phyloP scores from a whole-genome alignment of 129 eudicot genomes.

The Gnaphalium uliginosum region DNA sequence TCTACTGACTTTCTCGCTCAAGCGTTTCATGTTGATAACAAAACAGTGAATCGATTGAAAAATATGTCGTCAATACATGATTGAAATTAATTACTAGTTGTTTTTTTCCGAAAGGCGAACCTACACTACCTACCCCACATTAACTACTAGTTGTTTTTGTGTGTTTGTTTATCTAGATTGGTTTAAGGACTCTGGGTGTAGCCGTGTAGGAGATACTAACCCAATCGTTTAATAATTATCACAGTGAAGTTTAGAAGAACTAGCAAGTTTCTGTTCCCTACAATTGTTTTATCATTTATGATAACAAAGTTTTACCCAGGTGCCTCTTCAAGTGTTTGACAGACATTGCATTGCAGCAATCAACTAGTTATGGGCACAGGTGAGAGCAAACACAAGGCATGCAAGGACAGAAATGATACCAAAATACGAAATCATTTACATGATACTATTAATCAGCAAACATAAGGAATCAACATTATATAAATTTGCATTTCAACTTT shows the following conservation, averaged over 20 bases:
- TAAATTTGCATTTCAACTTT: neutral
- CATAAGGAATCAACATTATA: neutral
- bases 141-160: neutral
- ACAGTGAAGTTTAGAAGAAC: slow-evolving; percentile 7
- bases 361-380: slow-evolving; percentile 7
- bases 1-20: slow-evolving; percentile 37
- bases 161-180: slow-evolving; percentile 18
- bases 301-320: neutral
- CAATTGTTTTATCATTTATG: neutral
- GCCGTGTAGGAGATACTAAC: slow-evolving; percentile 16
- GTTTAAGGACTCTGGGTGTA: neutral
- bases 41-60: slow-evolving; percentile 25
- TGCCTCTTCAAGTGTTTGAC: neutral
- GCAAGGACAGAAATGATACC: slow-evolving; percentile 31
- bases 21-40: slow-evolving; percentile 38
- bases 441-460: slow-evolving; percentile 2
- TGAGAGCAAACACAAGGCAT: slow-evolving; percentile 31
- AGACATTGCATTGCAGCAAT: slow-evolving; percentile 19
- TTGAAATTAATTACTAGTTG: neutral
- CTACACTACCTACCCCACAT: too few relatives aligned
- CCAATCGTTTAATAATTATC: neutral
- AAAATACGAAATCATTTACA: slow-evolving; percentile 28
- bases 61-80: slow-evolving; percentile 15
- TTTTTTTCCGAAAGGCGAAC: too few relatives aligned
- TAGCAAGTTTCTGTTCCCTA: slow-evolving; percentile 2